A percentile compares a stretch with the other conserved stretches of the same genome.
phyloP scores from a whole-genome alignment of 2,329 filamentous ascomycete genomes.

The Alternaria sp. region DNA sequence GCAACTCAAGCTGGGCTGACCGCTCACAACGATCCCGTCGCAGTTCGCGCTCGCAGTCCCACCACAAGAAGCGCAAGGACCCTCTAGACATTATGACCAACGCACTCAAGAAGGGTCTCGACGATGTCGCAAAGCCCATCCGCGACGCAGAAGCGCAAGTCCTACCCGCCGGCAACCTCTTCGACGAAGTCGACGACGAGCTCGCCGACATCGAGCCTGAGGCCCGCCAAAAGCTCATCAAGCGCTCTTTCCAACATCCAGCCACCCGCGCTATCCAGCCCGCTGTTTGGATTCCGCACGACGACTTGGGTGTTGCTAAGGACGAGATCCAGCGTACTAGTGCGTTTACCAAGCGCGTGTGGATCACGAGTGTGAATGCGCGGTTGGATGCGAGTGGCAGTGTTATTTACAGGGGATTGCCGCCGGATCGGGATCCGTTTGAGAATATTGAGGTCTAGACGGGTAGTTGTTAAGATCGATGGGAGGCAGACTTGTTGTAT shows the following conservation, averaged over 20 bases:
- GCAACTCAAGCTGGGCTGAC: slow-evolving; percentile 37
- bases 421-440: slow-evolving; percentile 71
- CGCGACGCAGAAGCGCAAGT: slow-evolving; percentile 51
- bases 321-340: slow-evolving; percentile 85
- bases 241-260: slow-evolving; percentile 88
- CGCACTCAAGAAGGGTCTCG: slow-evolving; percentile 34
- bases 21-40: slow-evolving; percentile 37
- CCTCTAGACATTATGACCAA: slow-evolving; percentile 38
- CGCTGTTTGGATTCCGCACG: slow-evolving; percentile 91
- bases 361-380: slow-evolving; percentile 93
- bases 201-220: slow-evolving; percentile 92
- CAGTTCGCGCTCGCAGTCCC: slow-evolving; percentile 36
- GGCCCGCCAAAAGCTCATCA: slow-evolving; percentile 83
- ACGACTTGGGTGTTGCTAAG: slow-evolving; percentile 87
- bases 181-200: slow-evolving; percentile 87
- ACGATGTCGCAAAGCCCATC: slow-evolving; percentile 40
- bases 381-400: slow-evolving; percentile 82
- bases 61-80: slow-evolving; percentile 29
- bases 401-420: slow-evolving; percentile 83
- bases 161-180: slow-evolving; percentile 79
- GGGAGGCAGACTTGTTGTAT: neutral
- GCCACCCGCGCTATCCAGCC: slow-evolving; percentile 84
- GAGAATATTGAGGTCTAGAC: slow-evolving; percentile 48
- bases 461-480: neutral
- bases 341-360: slow-evolving; percentile 75